These are phyloP conservation scores for Melampsora occidentalis DNA, from an alignment of 1,284 basidiomycete genomes.

Conservation along the genomic window DNA sequence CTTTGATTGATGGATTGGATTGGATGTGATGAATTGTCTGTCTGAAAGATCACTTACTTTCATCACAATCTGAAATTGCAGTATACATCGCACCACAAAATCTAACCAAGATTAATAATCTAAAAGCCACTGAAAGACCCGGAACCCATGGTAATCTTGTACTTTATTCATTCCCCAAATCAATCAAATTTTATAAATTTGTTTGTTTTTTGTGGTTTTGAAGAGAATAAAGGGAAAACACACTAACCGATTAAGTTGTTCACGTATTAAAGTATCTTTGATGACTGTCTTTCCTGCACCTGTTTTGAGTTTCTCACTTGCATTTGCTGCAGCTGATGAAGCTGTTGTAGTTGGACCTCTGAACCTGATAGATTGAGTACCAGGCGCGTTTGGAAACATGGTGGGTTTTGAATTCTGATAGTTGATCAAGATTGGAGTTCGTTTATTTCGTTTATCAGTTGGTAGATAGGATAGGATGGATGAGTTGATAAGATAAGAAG, in stretches of 20 bases:
- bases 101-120: constrained; percentile 76
- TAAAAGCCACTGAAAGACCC: constrained; percentile 73
- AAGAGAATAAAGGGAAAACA: not conserved
- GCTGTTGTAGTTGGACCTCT: constrained; percentile 14
- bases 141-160: constrained; percentile 71
- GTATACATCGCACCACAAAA: constrained; percentile 88
- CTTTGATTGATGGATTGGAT: too few relatives aligned
- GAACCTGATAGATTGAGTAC: constrained; percentile 33
- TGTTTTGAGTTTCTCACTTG: constrained; percentile 40
- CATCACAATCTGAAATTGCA: constrained; percentile 95
- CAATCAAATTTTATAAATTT: not conserved
- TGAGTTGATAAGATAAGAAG: too few relatives aligned
- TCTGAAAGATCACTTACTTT: too few relatives aligned
- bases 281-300: constrained; percentile 9
- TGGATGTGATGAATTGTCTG: too few relatives aligned
- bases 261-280: constrained; percentile 35
- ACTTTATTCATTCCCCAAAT: constrained; percentile 32
- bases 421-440: too few relatives aligned
- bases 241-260: constrained; percentile 36
- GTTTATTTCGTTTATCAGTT: too few relatives aligned
- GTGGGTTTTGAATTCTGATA: not conserved
- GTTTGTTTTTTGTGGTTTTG: too few relatives aligned
- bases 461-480: too few relatives aligned
- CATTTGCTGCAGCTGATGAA: constrained; percentile 29
- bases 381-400: constrained; percentile 9